Conservation (phyloP, 2,329 filamentous ascomycete species). For the Fusarium stilboides region DNA sequence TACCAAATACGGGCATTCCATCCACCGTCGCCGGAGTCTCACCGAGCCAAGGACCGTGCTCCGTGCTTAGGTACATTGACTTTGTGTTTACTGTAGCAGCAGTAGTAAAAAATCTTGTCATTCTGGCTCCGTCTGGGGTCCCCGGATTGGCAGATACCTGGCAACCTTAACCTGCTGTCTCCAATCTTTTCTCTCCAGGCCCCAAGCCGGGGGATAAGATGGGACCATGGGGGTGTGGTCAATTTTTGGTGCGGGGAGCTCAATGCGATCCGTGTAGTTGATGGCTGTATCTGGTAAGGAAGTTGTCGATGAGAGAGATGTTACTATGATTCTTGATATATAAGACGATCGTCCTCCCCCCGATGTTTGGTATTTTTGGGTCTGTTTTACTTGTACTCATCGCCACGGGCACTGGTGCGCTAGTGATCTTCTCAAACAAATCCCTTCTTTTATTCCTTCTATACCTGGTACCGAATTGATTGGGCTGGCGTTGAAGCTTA, state of each 20-base stretch:
- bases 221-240: neutral
- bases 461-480: neutral
- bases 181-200: conserved; percentile 3
- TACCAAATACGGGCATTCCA: conserved; percentile 18
- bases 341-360: conserved; percentile 1
- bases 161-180: neutral
- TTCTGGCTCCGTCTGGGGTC: conserved; percentile 42
- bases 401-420: conserved; percentile 1
- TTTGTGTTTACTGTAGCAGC: too few species aligned
- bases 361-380: neutral
- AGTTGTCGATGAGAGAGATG: conserved; percentile 2
- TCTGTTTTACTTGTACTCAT: neutral
- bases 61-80: neutral
- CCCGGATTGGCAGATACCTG: conserved; percentile 39
- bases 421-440: neutral
- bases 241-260: conserved; percentile 10
- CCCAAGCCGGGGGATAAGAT: conserved; percentile 13
- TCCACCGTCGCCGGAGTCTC: conserved; percentile 33
- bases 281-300: conserved; percentile 1
- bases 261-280: conserved; percentile 3
- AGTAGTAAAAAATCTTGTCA: neutral
- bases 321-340: conserved; percentile 7
- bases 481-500: neutral
- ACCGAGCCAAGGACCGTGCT: conserved; percentile 12
- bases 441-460: neutral